Evolutionary conservation across 371 early-diverging fungal genomes (phyloP).

Genomic region (Rhizopus arrhizus): DNA sequence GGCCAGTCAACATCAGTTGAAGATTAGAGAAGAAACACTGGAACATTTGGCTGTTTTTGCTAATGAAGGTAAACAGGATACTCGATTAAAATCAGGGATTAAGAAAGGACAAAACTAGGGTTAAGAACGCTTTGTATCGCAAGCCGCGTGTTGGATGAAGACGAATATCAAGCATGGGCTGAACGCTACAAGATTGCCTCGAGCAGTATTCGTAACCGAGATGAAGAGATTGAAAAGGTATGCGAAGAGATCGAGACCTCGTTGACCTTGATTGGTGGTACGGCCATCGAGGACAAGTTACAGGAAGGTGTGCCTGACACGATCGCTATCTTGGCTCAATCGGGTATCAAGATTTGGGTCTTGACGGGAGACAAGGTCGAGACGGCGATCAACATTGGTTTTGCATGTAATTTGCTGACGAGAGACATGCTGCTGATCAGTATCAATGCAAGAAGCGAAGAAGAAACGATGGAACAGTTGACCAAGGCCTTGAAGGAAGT

Average conservation of each 20-base stretch:
- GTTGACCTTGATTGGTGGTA: constrained; percentile 76
- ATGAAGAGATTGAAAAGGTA: constrained; percentile 76
- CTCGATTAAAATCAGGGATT: too few species aligned
- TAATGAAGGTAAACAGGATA: constrained; percentile 61
- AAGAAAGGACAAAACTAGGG: constrained; percentile 51
- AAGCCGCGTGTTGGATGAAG: constrained; percentile 71
- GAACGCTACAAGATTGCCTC: constrained; percentile 76
- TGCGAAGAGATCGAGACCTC: constrained; percentile 83
- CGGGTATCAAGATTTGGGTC: constrained; percentile 97
- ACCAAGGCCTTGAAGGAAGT: constrained; percentile 41
- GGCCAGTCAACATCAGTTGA: constrained; percentile 49
- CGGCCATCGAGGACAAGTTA: constrained; percentile 92
- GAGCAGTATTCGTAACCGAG: constrained; percentile 80
- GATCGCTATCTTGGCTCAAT: constrained; percentile 81
- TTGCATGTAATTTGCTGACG: constrained; percentile 79
- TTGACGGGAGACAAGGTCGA: constrained; percentile 99
- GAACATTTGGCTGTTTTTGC: constrained; percentile 71
- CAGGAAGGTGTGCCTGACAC: constrained; percentile 95
- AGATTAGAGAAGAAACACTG: constrained; percentile 44
- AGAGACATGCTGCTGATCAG: constrained; percentile 70
- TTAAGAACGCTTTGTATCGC: constrained; percentile 90
- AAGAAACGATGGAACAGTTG: constrained; percentile 64
- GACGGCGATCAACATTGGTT: constrained; percentile 97
- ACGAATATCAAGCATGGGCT: constrained; percentile 82
- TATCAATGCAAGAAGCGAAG: constrained; percentile 66